phyloP scores from a whole-genome alignment of 805 yeast species.

The Candida argentea region DNA sequence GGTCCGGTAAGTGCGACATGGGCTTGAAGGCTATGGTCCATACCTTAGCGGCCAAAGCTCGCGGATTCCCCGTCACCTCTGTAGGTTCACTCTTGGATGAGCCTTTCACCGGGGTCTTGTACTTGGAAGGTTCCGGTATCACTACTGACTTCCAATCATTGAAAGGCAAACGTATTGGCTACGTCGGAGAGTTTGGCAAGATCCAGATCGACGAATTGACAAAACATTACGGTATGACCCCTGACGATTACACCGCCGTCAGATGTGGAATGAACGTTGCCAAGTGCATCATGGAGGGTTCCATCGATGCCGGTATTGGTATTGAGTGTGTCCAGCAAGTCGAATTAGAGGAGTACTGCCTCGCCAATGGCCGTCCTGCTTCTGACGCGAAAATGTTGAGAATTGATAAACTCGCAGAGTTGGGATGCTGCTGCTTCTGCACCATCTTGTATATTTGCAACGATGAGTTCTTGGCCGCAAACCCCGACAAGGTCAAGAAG shows the following conservation, averaged over 20 bases:
- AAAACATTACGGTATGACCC: constrained; percentile 45
- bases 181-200: constrained; percentile 52
- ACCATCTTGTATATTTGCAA: constrained; percentile 44
- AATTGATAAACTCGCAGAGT: constrained; percentile 44
- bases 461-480: constrained; percentile 36
- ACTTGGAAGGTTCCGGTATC: constrained; percentile 40
- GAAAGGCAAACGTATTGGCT: constrained; percentile 45
- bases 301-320: constrained; percentile 49
- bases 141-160: constrained; percentile 41
- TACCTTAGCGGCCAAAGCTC: constrained; percentile 49
- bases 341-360: constrained; percentile 41
- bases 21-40: constrained; percentile 54
- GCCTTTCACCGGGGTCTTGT: constrained; percentile 48
- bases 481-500: constrained; percentile 36
- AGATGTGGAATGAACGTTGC: constrained; percentile 55
- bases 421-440: constrained; percentile 53
- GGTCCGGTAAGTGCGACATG: constrained; percentile 48
- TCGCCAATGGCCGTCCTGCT: constrained; percentile 30
- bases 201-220: constrained; percentile 49
- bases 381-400: constrained; percentile 45
- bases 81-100: constrained; percentile 46
- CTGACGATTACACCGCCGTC: constrained; percentile 46
- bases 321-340: constrained; percentile 53
- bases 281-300: constrained; percentile 43
- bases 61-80: constrained; percentile 48